These are phyloP conservation scores for Athelia psychrophila DNA, from an alignment of 1,284 basidiomycete species.

Conservation along the genomic window DNA sequence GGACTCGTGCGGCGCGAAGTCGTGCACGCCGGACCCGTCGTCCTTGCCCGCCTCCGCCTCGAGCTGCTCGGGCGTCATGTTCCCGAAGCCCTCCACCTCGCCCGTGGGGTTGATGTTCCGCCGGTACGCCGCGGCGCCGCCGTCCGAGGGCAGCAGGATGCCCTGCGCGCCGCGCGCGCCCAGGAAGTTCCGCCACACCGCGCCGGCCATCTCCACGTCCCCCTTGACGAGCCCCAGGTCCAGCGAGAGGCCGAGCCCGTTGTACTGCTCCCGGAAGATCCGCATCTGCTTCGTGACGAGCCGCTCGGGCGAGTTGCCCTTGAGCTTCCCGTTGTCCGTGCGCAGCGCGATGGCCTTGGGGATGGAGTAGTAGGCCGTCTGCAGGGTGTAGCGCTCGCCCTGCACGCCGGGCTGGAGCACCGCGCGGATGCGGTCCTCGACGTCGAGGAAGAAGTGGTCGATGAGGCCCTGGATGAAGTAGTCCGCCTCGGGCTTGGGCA, in stretches of 20 bases:
- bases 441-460: slow-evolving; percentile 95
- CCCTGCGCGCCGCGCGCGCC: slow-evolving; percentile 73
- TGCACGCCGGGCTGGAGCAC: slow-evolving; percentile 62
- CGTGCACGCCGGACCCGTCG: slow-evolving; percentile 70
- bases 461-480: slow-evolving; percentile 80
- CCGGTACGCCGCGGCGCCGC: slow-evolving; percentile 36
- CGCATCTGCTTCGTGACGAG: slow-evolving; percentile 91
- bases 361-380: slow-evolving; percentile 48
- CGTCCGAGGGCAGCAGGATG: slow-evolving; percentile 45
- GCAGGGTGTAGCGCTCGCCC: slow-evolving; percentile 36
- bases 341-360: slow-evolving; percentile 10
- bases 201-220: slow-evolving; percentile 82
- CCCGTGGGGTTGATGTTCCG: slow-evolving; percentile 67
- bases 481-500: slow-evolving; percentile 66
- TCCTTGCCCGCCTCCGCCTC: slow-evolving; percentile 57
- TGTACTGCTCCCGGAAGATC: slow-evolving; percentile 90
- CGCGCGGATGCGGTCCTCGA: slow-evolving; percentile 86
- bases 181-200: slow-evolving; percentile 92
- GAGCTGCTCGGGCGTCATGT: slow-evolving; percentile 43
- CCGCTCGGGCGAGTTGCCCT: slow-evolving; percentile 64
- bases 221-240: slow-evolving; percentile 76
- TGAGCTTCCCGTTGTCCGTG: slow-evolving; percentile 31
- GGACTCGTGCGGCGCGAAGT: slow-evolving; percentile 57
- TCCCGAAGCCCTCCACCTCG: slow-evolving; percentile 52
- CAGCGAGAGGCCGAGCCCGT: slow-evolving; percentile 78